phyloP scores from a whole-genome alignment of 2,329 filamentous ascomycete genomes.

The Conoideocrella luteorostrata region DNA sequence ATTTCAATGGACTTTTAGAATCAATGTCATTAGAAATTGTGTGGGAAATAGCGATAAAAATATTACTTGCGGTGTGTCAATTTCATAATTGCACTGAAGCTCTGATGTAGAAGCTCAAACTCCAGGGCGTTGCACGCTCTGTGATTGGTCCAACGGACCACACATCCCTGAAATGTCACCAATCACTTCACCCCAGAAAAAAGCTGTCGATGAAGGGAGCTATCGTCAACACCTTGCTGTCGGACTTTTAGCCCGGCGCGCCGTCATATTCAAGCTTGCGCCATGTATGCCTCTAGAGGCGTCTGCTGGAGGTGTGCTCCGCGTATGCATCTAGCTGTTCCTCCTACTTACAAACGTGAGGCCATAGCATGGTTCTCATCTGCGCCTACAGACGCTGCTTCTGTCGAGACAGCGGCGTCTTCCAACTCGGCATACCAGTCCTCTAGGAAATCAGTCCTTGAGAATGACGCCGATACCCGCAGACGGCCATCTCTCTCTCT shows the following conservation, averaged over 20 bases:
- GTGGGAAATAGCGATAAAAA: no score
- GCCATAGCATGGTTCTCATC: constrained; percentile 18
- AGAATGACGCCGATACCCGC: neutral
- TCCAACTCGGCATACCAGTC: neutral
- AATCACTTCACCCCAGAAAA: neutral
- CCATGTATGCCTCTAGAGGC: constrained; percentile 29
- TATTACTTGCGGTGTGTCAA: no score
- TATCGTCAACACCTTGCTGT: no score
- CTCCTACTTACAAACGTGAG: neutral
- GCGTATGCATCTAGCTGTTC: constrained; percentile 16
- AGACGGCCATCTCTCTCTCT: neutral
- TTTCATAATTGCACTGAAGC: no score
- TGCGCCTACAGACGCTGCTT: constrained; percentile 11
- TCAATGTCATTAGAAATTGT: no score
- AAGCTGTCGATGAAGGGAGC: neutral
- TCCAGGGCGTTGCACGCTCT: neutral
- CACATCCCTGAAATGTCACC: neutral
- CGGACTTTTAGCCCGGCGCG: no score
- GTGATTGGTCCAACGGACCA: neutral
- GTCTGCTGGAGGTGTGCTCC: constrained; percentile 29
- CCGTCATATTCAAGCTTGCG: constrained; percentile 6
- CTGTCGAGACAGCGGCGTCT: neutral
- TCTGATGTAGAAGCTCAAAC: neutral
- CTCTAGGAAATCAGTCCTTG: neutral
- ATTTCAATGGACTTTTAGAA: no score